Conservation (phyloP, 1,284 basidiomycete genomes). For the Crepidotus sp. region DNA sequence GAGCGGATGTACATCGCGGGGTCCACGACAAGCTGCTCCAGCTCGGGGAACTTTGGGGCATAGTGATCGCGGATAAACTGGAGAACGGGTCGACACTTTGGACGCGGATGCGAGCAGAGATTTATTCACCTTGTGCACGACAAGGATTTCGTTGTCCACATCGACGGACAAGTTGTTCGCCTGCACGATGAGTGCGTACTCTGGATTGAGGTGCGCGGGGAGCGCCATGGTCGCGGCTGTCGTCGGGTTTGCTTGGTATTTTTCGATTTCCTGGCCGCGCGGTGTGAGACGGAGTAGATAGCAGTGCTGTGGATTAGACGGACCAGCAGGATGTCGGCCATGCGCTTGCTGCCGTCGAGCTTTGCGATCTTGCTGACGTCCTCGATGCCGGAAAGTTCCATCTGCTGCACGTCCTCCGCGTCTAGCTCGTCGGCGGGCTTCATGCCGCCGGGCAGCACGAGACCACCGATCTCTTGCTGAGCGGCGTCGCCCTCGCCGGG, state of each 20-base stretch:
- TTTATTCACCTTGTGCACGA: constrained; percentile 80
- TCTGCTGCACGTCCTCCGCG: constrained; percentile 83
- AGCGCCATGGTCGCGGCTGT: constrained; percentile 70
- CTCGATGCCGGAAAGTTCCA: constrained; percentile 78
- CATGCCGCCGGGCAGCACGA: constrained; percentile 85
- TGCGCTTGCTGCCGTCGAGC: constrained; percentile 77
- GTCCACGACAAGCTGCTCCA: constrained; percentile 90
- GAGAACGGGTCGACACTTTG: constrained; percentile 30
- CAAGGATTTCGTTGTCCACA: constrained; percentile 94
- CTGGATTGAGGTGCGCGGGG: constrained; percentile 86
- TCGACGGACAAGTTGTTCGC: constrained; percentile 98
- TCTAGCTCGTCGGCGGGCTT: constrained; percentile 91
- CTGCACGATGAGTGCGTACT: constrained; percentile 94
- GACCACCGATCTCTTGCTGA: constrained; percentile 40
- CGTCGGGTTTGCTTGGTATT: constrained; percentile 71
- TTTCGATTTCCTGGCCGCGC: constrained; percentile 71
- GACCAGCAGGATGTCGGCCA: constrained; percentile 80
- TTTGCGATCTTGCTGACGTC: constrained; percentile 85
- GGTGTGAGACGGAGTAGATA: not conserved
- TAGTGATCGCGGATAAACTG: constrained; percentile 99
- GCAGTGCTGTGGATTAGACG: constrained; percentile 15
- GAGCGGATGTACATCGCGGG: constrained; percentile 90
- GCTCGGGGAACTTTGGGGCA: constrained; percentile 89
- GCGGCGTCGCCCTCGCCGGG: constrained; percentile 37
- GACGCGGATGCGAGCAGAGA: constrained; percentile 30